Conservation (phyloP, 768 basidiomycete species). For the Psilocybe cubensis region DNA sequence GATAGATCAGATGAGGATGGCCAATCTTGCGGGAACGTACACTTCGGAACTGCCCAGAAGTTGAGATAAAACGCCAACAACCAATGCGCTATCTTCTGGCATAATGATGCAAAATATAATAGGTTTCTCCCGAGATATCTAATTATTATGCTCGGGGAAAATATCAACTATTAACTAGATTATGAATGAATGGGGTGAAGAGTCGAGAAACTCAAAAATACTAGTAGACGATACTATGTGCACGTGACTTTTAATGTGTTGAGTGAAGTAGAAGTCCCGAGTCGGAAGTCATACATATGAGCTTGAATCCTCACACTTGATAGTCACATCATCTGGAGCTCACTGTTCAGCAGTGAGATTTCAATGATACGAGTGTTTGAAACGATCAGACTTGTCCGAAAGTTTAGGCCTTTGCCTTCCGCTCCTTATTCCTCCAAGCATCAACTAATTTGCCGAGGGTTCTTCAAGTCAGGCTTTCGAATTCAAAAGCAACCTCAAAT, state of each 20-base stretch:
- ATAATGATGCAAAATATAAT: too few species aligned
- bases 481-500: slow-evolving; percentile 1
- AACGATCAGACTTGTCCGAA: slow-evolving; percentile 3
- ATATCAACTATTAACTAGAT: too few species aligned
- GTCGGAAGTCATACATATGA: too few species aligned
- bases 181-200: neutral
- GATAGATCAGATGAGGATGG: slow-evolving; percentile 14
- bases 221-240: too few species aligned
- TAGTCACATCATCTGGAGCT: neutral
- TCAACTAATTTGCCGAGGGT: neutral
- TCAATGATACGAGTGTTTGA: slow-evolving; percentile 10
- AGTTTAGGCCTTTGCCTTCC: neutral
- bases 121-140: too few species aligned
- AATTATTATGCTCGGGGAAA: too few species aligned
- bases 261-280: too few species aligned
- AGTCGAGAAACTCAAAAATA: too few species aligned
- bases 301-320: neutral
- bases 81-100: too few species aligned
- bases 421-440: neutral
- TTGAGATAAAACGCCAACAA: slow-evolving; percentile 20
- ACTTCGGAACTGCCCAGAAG: slow-evolving; percentile 26
- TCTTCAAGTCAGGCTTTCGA: neutral
- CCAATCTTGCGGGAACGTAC: slow-evolving; percentile 22
- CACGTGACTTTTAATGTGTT: too few species aligned
- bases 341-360: neutral